Percentiles rank a stretch among this genome's conserved stretches.
Conservation (phyloP, 2,329 filamentous ascomycete genomes). For the Alternaria incomplexa region DNA sequence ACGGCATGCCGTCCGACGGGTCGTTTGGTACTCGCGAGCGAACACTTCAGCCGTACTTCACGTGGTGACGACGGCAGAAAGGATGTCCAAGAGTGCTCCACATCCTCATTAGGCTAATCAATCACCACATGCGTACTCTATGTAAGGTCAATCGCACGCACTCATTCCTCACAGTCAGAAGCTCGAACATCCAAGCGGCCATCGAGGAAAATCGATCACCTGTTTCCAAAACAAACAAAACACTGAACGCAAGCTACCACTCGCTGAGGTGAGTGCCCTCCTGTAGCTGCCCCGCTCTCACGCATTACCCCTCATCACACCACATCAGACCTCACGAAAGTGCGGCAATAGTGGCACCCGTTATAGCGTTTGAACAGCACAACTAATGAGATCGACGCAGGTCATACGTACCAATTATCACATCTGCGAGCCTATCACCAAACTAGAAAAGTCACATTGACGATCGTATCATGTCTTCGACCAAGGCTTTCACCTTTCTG, state of each 20-base stretch:
- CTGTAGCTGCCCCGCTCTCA: slow-evolving; percentile 20
- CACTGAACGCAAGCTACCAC: not conserved
- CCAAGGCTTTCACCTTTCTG: slow-evolving; percentile 63
- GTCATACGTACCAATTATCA: not conserved
- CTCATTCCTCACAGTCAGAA: not conserved
- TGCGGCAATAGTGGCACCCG: not conserved
- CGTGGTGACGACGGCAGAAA: slow-evolving; percentile 16
- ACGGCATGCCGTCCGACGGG: slow-evolving; percentile 23
- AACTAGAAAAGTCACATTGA: slow-evolving; percentile 3
- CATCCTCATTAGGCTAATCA: slow-evolving; percentile 45
- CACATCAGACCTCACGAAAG: slow-evolving; percentile 5
- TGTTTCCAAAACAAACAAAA: not conserved
- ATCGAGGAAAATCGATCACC: slow-evolving; percentile 1
- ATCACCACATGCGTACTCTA: slow-evolving; percentile 9
- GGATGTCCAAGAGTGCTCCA: slow-evolving; percentile 10
- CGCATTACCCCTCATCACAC: slow-evolving; percentile 19
- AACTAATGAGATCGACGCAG: slow-evolving; percentile 11
- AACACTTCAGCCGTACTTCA: slow-evolving; percentile 11
- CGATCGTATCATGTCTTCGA: slow-evolving; percentile 34
- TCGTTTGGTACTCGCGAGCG: slow-evolving; percentile 18
- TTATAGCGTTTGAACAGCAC: not conserved
- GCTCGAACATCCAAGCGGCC: not conserved
- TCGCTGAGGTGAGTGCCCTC: slow-evolving; percentile 23
- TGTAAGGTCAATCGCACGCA: slow-evolving; percentile 1
- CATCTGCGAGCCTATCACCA: not conserved